These are phyloP conservation scores for Phyllostachys edulis DNA, from an alignment of 176 grass and related monocot species.

Conservation along the genomic window DNA sequence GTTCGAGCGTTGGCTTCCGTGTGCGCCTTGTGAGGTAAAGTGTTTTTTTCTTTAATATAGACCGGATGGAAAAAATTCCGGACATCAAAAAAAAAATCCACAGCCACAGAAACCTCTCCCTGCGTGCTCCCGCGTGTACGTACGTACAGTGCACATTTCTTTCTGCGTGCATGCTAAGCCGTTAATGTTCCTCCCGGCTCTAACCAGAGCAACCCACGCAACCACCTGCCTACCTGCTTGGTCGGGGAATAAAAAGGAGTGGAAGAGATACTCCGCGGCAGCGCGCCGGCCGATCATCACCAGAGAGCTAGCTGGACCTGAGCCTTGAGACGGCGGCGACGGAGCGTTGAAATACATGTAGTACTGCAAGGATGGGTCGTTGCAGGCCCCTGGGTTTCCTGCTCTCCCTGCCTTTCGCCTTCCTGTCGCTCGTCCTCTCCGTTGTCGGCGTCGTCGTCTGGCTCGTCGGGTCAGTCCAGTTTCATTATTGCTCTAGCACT, in stretches of 20 bases:
- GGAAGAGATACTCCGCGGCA: background rate
- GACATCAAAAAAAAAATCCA: too few relatives aligned
- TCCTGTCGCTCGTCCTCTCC: conserved; percentile 62
- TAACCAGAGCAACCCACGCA: background rate
- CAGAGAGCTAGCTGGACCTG: background rate
- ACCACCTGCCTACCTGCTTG: background rate
- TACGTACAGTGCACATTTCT: background rate
- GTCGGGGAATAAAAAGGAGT: background rate
- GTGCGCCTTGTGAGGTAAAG: too few relatives aligned
- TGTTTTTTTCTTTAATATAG: too few relatives aligned
- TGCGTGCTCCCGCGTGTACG: background rate
- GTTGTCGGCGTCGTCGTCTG: conserved; percentile 49
- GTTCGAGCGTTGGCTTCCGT: too few relatives aligned
- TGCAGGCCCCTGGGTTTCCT: conserved; percentile 60
- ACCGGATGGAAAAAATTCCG: too few relatives aligned
- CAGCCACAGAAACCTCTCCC: too few relatives aligned
- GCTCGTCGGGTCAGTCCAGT: conserved; percentile 46
- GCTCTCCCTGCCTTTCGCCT: conserved; percentile 58
- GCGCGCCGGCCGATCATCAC: background rate
- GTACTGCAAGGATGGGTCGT: conserved; percentile 21
- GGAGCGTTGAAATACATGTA: background rate
- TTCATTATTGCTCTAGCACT: too few relatives aligned
- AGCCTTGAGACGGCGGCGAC: background rate
- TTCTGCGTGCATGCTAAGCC: background rate
- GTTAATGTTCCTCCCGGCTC: background rate